Percentiles rank a stretch among this genome's conserved stretches.
Conservation (phyloP, 257 asterid genomes). For the Ocimum tenuiflorum region DNA sequence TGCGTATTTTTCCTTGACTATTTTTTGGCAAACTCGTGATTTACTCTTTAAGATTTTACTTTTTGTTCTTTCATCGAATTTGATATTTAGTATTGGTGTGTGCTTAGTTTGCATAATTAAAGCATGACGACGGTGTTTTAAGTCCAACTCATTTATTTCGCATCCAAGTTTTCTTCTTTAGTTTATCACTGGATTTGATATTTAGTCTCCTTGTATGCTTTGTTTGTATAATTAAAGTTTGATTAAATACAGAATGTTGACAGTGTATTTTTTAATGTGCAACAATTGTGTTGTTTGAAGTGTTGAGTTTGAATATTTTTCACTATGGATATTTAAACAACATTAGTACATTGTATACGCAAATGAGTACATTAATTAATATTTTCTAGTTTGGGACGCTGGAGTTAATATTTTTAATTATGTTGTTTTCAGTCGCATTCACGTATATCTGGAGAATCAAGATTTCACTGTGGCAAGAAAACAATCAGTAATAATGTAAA, state of each 20-base stretch:
- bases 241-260: no score
- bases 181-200: neutral
- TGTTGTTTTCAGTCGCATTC: slow-evolving; percentile 27
- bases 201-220: neutral
- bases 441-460: slow-evolving; percentile 17
- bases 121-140: no score
- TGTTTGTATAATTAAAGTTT: no score
- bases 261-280: no score
- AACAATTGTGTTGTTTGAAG: neutral
- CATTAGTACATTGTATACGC: slow-evolving; percentile 13
- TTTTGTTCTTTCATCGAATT: no score
- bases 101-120: no score
- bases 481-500: slow-evolving; percentile 7
- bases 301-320: neutral
- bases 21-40: no score
- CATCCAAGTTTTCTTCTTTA: neutral
- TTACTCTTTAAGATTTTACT: no score
- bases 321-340: neutral
- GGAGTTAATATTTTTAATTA: slow-evolving; percentile 7
- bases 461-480: neutral
- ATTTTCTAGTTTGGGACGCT: slow-evolving; percentile 30
- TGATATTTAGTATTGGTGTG: no score
- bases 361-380: slow-evolving; percentile 20
- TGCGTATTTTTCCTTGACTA: no score
- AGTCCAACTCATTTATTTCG: neutral